Conservation (phyloP, 129 eudicot genomes). For the Ambrosia artemisiifolia region DNA sequence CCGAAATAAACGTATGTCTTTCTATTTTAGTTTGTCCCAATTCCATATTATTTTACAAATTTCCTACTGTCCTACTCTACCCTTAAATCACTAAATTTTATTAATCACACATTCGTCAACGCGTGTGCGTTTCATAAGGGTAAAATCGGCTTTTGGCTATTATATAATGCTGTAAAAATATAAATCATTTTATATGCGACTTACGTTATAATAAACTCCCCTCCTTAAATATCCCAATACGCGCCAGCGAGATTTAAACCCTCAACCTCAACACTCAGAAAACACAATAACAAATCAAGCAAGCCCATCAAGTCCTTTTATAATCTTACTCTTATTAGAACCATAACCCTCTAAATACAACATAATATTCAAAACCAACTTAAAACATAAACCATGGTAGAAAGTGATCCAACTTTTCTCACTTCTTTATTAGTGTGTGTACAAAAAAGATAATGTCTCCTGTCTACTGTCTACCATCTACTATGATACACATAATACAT, state of each 20-base stretch:
- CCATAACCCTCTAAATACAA: not conserved
- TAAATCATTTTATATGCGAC: not conserved
- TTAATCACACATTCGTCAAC: not conserved
- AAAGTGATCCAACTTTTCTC: not conserved
- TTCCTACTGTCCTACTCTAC: not conserved
- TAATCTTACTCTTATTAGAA: not conserved
- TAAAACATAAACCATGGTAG: not conserved
- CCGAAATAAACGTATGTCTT: not conserved
- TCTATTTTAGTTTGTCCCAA: not conserved
- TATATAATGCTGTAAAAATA: not conserved
- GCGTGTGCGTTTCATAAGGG: not conserved
- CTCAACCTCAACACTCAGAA: not conserved
- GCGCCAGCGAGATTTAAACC: not conserved
- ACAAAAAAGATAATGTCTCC: not conserved
- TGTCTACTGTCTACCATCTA: not conserved
- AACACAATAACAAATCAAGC: conserved; percentile 7
- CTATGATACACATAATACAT: not conserved
- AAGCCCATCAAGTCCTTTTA: not conserved
- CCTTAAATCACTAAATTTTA: not conserved
- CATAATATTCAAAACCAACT: not conserved
- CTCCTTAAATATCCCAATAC: not conserved
- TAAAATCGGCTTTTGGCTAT: not conserved
- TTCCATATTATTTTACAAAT: not conserved
- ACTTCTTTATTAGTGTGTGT: not conserved
- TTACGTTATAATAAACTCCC: not conserved